Base-by-base conservation (phyloP, 495 filamentous ascomycete species). In the Annulohypoxylon stygium region DNA sequence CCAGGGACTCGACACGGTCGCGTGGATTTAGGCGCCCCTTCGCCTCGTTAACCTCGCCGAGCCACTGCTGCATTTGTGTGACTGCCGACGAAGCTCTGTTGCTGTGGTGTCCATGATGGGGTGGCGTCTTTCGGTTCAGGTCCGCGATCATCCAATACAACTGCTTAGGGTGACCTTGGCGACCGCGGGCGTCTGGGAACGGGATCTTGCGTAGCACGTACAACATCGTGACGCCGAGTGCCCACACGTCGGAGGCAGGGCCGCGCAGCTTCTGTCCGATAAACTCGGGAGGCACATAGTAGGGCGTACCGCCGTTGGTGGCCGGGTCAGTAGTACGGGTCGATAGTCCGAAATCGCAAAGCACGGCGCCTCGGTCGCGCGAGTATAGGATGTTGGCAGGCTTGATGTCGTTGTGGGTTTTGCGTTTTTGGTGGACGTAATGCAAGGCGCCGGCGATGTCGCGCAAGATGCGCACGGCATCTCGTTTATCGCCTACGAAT, bases 301-400 rank as follows among this genome's bases (percentile, higher is more conserved):
- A 86, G 16, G 84, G 84, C 3, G 84, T 86, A 43, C 84, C 84
- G 45, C 84, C 84, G 12, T 77, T 79, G 12, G 82, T 81, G 30
- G 80, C 75, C 6, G 80, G 70, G 39, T 82, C 81, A n/a, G 65
- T 75, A 16, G 77, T 79, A 37, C 74, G 71, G 0, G 82, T 84
- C 6, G 83, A 83, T 23, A 85, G 67, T 10, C 84, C 84, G 41
- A 86, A 80, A 57, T 86, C 84, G 72, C 84, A 86, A 34, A 86
- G 79, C 0, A 86, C 83, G 23, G 83, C 84, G 1, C 84, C 84
- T 1, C 84, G 81, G 34, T 86, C 84, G 59, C 74, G 80, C 53
- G 82, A 85, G 71, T 85, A 86, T n/a, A 87, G 74, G 51, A 87
- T 85, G 47, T 86, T 87, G 16, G 82, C 83, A 16, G 84, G 84